phyloP scores from a whole-genome alignment of 2,329 filamentous ascomycete species.

The Zymoseptoria crescenta region DNA sequence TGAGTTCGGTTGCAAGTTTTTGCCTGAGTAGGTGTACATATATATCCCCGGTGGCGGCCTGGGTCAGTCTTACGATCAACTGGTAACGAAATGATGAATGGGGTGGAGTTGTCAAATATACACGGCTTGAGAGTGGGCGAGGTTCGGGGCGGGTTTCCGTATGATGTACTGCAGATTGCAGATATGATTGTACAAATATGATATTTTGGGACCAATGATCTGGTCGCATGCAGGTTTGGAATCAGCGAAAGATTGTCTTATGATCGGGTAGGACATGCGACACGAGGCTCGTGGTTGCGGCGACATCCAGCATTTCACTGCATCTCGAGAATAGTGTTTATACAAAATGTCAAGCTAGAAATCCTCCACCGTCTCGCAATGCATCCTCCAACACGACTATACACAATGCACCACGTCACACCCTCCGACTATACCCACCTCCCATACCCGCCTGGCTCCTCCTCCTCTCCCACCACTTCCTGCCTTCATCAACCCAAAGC shows the following conservation, averaged over 20 bases:
- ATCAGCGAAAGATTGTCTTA: no score
- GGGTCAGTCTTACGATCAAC: not conserved
- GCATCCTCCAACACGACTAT: not conserved
- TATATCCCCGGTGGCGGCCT: not conserved
- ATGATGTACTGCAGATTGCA: not conserved
- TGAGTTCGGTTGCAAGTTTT: not conserved
- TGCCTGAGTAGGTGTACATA: not conserved
- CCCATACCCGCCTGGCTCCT: constrained; percentile 25
- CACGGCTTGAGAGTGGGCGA: not conserved
- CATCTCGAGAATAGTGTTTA: not conserved
- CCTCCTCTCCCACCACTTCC: constrained; percentile 63
- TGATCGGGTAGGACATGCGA: no score
- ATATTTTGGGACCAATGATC: not conserved
- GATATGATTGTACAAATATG: not conserved
- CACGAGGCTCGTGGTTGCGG: no score
- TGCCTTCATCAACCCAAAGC: constrained; percentile 86
- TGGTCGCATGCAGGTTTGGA: no score
- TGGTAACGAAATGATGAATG: not conserved
- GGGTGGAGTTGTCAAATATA: not conserved
- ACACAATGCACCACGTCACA: constrained; percentile 7
- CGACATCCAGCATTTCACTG: not conserved
- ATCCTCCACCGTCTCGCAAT: not conserved
- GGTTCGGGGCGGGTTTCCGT: not conserved
- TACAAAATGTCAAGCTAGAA: not conserved
- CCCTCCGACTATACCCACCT: constrained; percentile 20